Percentiles rank a stretch among this genome's conserved stretches.
Conservation (phyloP, 2,329 filamentous ascomycete species). For the Trichothecium sympodiale region DNA sequence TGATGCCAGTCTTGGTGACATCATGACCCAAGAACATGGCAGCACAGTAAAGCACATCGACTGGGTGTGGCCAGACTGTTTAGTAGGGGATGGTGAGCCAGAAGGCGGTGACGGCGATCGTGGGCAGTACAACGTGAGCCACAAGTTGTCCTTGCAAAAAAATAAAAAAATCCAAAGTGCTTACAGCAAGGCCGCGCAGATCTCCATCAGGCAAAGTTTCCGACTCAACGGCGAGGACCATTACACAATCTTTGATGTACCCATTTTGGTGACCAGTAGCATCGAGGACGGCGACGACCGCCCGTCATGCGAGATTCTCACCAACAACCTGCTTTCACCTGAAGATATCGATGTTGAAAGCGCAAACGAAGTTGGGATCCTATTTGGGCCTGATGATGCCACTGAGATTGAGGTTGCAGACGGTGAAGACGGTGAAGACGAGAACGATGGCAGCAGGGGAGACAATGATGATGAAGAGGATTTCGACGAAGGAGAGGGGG, state of each 20-base stretch:
- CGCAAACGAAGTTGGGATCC: conserved; percentile 32
- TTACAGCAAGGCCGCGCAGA: conserved; percentile 23
- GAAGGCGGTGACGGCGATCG: conserved; percentile 34
- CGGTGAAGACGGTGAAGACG: conserved; percentile 4
- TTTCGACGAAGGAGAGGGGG: background rate
- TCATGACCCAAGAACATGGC: conserved; percentile 51
- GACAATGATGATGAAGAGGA: conserved; percentile 11
- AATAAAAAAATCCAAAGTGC: background rate
- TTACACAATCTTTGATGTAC: conserved; percentile 62
- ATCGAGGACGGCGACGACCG: conserved; percentile 34
- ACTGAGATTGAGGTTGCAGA: conserved; percentile 26
- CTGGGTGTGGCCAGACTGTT: conserved; percentile 60
- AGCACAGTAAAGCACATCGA: conserved; percentile 66
- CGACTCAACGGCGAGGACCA: conserved; percentile 50
- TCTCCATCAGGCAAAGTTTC: conserved; percentile 62
- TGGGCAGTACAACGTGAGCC: conserved; percentile 50
- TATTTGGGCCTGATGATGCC: conserved; percentile 41
- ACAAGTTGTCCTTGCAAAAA: background rate
- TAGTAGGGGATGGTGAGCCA: conserved; percentile 48
- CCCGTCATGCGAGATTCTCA: conserved; percentile 36
- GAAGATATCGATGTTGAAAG: conserved; percentile 30
- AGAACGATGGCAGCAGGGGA: conserved; percentile 7
- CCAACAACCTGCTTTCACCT: conserved; percentile 38
- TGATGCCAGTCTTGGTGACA: conserved; percentile 46
- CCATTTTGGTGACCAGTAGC: conserved; percentile 55